phyloP scores from a whole-genome alignment of 441 rosid genomes.

The Jatropha podagrica region DNA sequence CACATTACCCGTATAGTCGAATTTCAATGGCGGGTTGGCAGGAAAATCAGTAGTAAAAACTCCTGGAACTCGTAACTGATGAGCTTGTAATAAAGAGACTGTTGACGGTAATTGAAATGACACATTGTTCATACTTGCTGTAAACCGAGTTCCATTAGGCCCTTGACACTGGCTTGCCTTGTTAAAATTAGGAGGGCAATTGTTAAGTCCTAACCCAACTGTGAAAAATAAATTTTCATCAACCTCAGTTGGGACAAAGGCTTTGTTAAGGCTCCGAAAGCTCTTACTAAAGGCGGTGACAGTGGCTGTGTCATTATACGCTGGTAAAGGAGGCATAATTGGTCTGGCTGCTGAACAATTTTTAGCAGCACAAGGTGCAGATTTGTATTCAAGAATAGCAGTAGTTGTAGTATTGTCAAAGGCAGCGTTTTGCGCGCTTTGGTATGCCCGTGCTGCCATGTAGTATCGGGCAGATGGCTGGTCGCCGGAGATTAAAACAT shows the following conservation, averaged over 20 bases:
- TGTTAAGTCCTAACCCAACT: conserved; percentile 67
- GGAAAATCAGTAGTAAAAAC: conserved; percentile 86
- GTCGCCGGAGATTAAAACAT: conserved; percentile 63
- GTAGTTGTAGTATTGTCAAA: conserved; percentile 82
- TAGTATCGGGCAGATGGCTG: conserved; percentile 64
- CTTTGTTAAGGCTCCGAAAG: conserved; percentile 49
- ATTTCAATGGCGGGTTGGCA: conserved; percentile 55
- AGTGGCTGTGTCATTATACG: conserved; percentile 66
- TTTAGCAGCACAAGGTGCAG: conserved; percentile 58
- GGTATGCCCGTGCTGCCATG: conserved; percentile 69
- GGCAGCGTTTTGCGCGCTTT: conserved; percentile 66
- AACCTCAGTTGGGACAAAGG: conserved; percentile 57
- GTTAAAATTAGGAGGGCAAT: conserved; percentile 55
- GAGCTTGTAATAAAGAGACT: conserved; percentile 76
- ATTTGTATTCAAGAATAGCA: conserved; percentile 73
- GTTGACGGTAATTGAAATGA: conserved; percentile 68
- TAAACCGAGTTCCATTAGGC: conserved; percentile 77
- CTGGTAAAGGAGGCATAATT: conserved; percentile 54
- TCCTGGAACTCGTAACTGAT: conserved; percentile 52
- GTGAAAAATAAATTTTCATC: conserved; percentile 71
- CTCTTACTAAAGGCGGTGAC: conserved; percentile 53
- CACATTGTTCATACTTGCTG: conserved; percentile 78
- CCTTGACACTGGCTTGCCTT: conserved; percentile 56
- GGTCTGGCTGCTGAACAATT: conserved; percentile 36
- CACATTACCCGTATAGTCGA: conserved; percentile 82